Percentiles rank a stretch among this genome's conserved stretches.
Conservation (phyloP, 176 grass and related monocot genomes). For the Cenchrus purpureus region DNA sequence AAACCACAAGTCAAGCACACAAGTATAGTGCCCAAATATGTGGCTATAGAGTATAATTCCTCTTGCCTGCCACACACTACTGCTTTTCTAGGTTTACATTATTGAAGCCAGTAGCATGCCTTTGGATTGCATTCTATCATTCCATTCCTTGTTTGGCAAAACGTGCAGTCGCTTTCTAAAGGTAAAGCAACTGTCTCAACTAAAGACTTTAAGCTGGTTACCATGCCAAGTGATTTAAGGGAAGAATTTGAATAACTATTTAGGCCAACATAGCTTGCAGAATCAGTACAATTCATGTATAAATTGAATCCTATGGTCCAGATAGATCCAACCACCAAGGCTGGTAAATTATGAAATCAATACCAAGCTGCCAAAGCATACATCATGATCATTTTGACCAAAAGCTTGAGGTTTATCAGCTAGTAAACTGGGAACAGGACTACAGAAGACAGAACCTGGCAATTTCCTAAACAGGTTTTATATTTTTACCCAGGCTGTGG, state of each 20-base stretch:
- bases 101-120: constrained; percentile 4
- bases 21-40: background rate
- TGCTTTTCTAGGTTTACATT: constrained; percentile 14
- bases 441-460: background rate
- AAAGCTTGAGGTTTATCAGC: background rate
- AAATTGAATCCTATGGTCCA: background rate
- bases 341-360: no score
- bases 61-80: constrained; percentile 13
- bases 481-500: background rate
- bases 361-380: no score
- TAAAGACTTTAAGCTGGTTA: constrained; percentile 3
- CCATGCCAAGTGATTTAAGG: constrained; percentile 8
- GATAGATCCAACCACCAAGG: background rate
- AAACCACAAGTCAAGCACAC: background rate
- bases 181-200: constrained; percentile 6
- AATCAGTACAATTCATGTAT: background rate
- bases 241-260: background rate
- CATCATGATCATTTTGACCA: background rate
- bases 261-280: background rate
- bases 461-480: background rate
- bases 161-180: constrained; percentile 22
- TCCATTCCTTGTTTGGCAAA: constrained; percentile 26
- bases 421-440: background rate
- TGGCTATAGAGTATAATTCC: constrained; percentile 19
- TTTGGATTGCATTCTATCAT: constrained; percentile 6